A percentile compares a stretch with the other conserved stretches of the same genome.
Conservation (phyloP, 345 rosid genomes). For the Psidium friedrichsthalianum region DNA sequence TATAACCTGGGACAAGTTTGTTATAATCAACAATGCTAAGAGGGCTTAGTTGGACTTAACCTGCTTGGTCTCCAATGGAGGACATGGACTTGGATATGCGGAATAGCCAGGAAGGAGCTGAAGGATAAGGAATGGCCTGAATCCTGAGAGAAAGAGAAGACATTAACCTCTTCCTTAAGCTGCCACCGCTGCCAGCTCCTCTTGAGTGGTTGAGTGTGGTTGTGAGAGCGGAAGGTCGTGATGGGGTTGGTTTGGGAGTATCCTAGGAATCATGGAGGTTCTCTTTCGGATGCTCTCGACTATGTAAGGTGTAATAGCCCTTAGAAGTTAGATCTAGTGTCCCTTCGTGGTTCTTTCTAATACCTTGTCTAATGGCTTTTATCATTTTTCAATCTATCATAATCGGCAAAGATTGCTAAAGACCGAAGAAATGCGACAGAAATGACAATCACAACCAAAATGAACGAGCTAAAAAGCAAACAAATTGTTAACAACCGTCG, state of each 20-base stretch:
- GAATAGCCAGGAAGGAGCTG: conserved; percentile 31
- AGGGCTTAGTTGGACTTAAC: neutral
- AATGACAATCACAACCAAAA: neutral
- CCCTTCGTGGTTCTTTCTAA: neutral
- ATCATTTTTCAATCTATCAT: neutral
- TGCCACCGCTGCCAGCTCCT: neutral
- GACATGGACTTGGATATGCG: conserved; percentile 55
- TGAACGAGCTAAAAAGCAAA: neutral
- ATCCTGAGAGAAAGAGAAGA: conserved; percentile 62
- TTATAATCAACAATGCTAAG: neutral
- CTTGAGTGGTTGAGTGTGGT: conserved; percentile 27
- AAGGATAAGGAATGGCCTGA: conserved; percentile 21
- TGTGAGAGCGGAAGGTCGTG: neutral
- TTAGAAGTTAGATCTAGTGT: neutral
- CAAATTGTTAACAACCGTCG: neutral
- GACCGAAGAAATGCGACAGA: neutral
- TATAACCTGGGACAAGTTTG: neutral
- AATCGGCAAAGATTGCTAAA: neutral
- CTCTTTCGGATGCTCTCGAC: conserved; percentile 44
- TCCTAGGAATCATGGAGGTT: conserved; percentile 2
- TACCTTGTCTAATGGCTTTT: neutral
- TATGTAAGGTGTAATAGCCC: neutral
- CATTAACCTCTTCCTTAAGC: conserved; percentile 47
- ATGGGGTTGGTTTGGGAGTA: neutral
- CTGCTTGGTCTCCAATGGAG: conserved; percentile 37